A percentile compares a stretch with the other conserved stretches of the same genome.
These are phyloP conservation scores for Spongospora subterranea DNA, from an alignment of 208 protist species.

Conservation along the genomic window DNA sequence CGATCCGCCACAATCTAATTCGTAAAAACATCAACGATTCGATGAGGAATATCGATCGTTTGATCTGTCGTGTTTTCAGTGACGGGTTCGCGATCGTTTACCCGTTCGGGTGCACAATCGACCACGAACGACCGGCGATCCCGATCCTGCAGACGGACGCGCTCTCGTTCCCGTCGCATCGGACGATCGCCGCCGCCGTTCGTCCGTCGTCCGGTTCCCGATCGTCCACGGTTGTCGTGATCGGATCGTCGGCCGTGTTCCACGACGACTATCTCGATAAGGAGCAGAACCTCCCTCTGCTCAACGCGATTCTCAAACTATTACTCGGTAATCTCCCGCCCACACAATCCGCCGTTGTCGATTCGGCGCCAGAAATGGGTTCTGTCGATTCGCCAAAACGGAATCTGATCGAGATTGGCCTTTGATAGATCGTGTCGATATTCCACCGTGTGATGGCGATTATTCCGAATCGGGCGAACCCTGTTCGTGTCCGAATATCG, in stretches of 20 bases:
- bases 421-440: neutral
- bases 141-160: constrained; percentile 1
- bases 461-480: neutral
- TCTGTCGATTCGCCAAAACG: no score
- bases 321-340: neutral
- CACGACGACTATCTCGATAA: constrained; percentile 16
- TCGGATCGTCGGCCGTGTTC: constrained; percentile 27
- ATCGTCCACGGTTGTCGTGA: neutral
- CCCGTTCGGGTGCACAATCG: constrained; percentile 41
- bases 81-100: constrained; percentile 45
- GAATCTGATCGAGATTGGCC: neutral
- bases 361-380: no score
- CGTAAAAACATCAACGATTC: no score
- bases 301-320: neutral
- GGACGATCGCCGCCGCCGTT: neutral
- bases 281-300: neutral
- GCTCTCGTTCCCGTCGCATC: constrained; percentile 25
- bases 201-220: neutral
- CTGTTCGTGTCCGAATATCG: neutral
- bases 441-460: neutral
- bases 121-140: neutral
- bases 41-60: no score
- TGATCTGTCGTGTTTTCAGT: constrained; percentile 2
- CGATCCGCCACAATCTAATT: no score
- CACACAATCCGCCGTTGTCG: no score